These are phyloP conservation scores for Fusarium luffae DNA, from an alignment of 2,329 filamentous ascomycete species.

Conservation along the genomic window DNA sequence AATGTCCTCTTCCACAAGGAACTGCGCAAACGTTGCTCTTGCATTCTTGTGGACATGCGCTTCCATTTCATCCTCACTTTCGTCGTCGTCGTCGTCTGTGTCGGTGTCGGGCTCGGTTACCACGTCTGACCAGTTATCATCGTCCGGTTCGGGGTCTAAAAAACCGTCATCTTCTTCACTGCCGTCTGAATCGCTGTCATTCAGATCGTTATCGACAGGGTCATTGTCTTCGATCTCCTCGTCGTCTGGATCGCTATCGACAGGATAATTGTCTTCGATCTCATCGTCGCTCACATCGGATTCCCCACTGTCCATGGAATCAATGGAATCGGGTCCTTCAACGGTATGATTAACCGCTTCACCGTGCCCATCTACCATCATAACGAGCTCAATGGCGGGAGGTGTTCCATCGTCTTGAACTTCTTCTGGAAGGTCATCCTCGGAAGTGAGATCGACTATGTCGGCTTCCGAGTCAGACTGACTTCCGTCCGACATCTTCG, in stretches of 20 bases:
- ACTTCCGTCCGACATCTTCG: conserved; percentile 21
- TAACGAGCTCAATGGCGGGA: not conserved
- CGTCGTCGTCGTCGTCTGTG: no score
- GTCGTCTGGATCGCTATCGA: not conserved
- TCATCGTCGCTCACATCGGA: not conserved
- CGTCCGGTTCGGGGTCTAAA: not conserved
- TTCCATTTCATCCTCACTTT: no score
- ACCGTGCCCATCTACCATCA: not conserved
- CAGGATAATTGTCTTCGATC: not conserved
- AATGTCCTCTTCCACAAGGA: not conserved
- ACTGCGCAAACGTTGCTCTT: fast-evolving
- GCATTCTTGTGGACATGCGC: not conserved
- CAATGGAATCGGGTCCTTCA: not conserved
- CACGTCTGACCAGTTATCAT: not conserved
- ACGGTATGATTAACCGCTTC: not conserved
- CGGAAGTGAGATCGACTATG: conserved; percentile 9
- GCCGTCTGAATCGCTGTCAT: not conserved
- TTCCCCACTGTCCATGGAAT: conserved; percentile 4
- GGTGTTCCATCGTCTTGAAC: not conserved
- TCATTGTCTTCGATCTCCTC: not conserved
- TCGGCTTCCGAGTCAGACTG: not conserved
- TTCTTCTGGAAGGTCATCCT: not conserved
- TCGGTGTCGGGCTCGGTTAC: not conserved
- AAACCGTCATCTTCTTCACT: not conserved
- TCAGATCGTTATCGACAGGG: not conserved